Evolutionary conservation across 192 early-diverging fungal genomes (phyloP).

Genomic region (Chytriomyces sp.): DNA sequence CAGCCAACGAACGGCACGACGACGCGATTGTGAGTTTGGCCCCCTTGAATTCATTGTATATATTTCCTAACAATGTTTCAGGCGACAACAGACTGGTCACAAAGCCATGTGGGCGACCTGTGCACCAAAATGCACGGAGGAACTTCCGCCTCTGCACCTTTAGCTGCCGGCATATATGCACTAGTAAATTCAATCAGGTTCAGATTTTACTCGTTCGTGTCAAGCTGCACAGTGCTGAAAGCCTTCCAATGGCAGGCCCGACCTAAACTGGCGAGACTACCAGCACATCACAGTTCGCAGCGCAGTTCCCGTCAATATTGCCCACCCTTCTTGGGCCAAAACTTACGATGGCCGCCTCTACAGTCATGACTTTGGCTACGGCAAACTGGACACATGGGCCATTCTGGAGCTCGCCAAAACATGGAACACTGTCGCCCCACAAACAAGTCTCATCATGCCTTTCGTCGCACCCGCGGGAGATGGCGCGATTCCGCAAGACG

Average conservation of each 20-base stretch:
- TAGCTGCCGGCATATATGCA: slow-evolving; percentile 88
- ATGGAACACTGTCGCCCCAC: slow-evolving; percentile 64
- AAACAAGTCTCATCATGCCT: slow-evolving; percentile 56
- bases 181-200: slow-evolving; percentile 70
- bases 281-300: slow-evolving; percentile 83
- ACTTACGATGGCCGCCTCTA: slow-evolving; percentile 73
- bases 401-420: slow-evolving; percentile 79
- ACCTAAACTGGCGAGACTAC: slow-evolving; percentile 92
- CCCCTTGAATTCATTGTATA: slow-evolving; percentile 5
- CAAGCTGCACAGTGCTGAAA: not conserved
- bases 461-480: not conserved
- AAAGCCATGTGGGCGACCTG: slow-evolving; percentile 31
- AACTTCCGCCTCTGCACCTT: slow-evolving; percentile 93
- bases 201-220: too few species aligned
- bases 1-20: slow-evolving; percentile 51
- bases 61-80: slow-evolving; percentile 30
- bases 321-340: slow-evolving; percentile 73
- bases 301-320: slow-evolving; percentile 70
- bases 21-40: slow-evolving; percentile 69
- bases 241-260: slow-evolving; percentile 61
- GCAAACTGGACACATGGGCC: slow-evolving; percentile 80
- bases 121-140: slow-evolving; percentile 87
- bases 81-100: slow-evolving; percentile 83
- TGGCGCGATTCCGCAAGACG: slow-evolving; percentile 53
- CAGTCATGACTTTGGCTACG: slow-evolving; percentile 95